Evolutionary conservation across 345 rosid genomes (phyloP).

Genomic region (Boechera divaricarpa): DNA sequence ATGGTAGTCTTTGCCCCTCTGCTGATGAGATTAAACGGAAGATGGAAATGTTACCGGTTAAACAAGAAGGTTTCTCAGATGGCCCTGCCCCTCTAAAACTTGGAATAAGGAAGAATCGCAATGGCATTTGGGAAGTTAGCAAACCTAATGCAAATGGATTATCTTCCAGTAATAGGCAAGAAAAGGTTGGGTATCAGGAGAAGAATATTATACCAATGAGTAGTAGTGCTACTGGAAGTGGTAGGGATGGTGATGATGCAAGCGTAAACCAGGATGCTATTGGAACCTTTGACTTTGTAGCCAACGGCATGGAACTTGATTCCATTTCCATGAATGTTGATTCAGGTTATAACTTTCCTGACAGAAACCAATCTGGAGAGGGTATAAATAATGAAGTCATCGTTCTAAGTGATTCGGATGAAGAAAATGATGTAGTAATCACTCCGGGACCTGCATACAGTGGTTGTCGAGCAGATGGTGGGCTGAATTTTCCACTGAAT

Average conservation of each 20-base stretch:
- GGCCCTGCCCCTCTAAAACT: constrained; percentile 79
- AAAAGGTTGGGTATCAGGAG: constrained; percentile 56
- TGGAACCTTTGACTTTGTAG: constrained; percentile 64
- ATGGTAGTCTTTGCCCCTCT: constrained; percentile 62
- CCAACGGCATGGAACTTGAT: constrained; percentile 76
- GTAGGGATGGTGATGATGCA: constrained; percentile 90
- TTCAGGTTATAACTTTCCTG: constrained; percentile 56
- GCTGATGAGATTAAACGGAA: constrained; percentile 54
- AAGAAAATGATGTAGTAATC: constrained; percentile 68
- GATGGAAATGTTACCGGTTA: constrained; percentile 59
- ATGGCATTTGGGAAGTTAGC: constrained; percentile 94
- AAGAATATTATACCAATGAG: constrained; percentile 77
- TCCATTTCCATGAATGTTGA: constrained; percentile 72
- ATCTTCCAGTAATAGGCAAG: constrained; percentile 70
- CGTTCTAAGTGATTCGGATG: constrained; percentile 93
- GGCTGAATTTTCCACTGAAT: constrained; percentile 62
- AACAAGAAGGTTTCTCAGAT: constrained; percentile 81
- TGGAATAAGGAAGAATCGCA: constrained; percentile 79
- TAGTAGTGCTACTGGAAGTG: constrained; percentile 92
- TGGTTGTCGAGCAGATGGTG: constrained; percentile 54
- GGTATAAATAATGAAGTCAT: constrained; percentile 70
- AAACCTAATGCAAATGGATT: constrained; percentile 68
- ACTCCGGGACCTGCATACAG: constrained; percentile 58
- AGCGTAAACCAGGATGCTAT: constrained; percentile 93
- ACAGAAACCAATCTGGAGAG: constrained; percentile 57